phyloP scores from a whole-genome alignment of 768 basidiomycete genomes.

The Lyophyllum shimeji region DNA sequence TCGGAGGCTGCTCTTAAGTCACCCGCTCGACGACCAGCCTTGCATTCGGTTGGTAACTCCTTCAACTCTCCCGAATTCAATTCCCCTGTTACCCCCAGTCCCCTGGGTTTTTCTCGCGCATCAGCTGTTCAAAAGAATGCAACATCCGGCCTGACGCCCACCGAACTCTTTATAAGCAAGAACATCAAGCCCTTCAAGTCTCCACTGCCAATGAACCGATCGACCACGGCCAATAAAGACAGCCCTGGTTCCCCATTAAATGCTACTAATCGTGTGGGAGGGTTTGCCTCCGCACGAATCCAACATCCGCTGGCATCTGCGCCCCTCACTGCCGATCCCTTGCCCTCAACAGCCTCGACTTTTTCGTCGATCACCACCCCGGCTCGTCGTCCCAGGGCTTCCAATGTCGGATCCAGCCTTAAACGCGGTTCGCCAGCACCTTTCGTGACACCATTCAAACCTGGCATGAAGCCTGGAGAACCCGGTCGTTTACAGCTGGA shows the following conservation, averaged over 20 bases:
- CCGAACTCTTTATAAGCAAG: slow-evolving; percentile 12
- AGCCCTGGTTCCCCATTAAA: slow-evolving; percentile 30
- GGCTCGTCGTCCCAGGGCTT: slow-evolving; percentile 8
- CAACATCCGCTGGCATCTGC: slow-evolving; percentile 35
- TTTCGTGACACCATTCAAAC: slow-evolving; percentile 68
- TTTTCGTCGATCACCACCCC: slow-evolving; percentile 12
- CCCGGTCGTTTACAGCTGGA: slow-evolving; percentile 31
- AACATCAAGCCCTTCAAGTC: slow-evolving; percentile 46
- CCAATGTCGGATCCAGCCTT: neutral
- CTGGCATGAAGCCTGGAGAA: slow-evolving; percentile 45
- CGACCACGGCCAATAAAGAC: slow-evolving; percentile 3
- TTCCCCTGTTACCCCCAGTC: slow-evolving; percentile 41
- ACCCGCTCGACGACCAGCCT: slow-evolving; percentile 31
- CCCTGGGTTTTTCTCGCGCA: slow-evolving; percentile 27
- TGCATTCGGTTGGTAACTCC: slow-evolving; percentile 38
- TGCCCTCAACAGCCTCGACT: slow-evolving; percentile 5
- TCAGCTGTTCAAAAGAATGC: slow-evolving; percentile 10
- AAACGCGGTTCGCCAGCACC: slow-evolving; percentile 32
- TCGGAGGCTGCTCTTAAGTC: slow-evolving; percentile 17
- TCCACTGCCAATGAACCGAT: slow-evolving; percentile 33
- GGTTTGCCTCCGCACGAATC: slow-evolving; percentile 25
- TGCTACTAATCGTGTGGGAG: slow-evolving; percentile 16
- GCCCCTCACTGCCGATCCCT: slow-evolving; percentile 19
- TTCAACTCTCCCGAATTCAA: slow-evolving; percentile 27
- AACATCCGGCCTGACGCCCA: slow-evolving; percentile 10